Evolutionary conservation across 345 rosid genomes (phyloP), one percentile per base, ranked within the genome.

Genomic region (Populus pruinosa): DNA sequence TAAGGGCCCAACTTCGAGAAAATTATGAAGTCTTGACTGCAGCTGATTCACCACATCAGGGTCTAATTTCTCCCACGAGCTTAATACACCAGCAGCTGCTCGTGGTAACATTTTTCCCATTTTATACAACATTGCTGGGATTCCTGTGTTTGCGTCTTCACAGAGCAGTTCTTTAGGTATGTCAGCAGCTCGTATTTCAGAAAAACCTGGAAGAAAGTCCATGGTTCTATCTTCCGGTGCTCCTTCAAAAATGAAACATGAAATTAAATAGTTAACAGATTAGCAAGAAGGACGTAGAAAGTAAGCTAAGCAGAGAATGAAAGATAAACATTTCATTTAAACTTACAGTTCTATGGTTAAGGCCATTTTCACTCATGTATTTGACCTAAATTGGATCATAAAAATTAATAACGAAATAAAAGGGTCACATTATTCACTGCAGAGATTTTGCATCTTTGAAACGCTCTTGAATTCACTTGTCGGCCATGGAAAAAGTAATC

Each of bases 1-100:
- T 63, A 84, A 82, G 14, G 93, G 91, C 7, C 91, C 93, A 5
- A 88, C 61, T 18, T 80, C 76, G 20, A 89, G 88, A n/a, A 83
- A 77, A 47, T 73, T 87, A 2, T 43, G 67, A 39, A 86, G 68
- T 31, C 71, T 86, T 4, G 87, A 81, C 55, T 76, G 80, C 61
- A 89, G 85, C 10, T 35, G 64, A 44, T 73, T 20, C 5, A 69
- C 75, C 5, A 76, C 76, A 8, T 66, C 11, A 2, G 72, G 64
- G 64, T 90, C 94, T 5, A 89, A 20, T 59, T 85, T 86, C 70
- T 85, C 87, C 33, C 76, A 86, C 25, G 88, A 82, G 72, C 86
- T 91, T 11, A 47, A 47, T n/a, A 39, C 86, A 9, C 89, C 78
- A 2, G 80, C 87, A 0, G 84, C 68, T 20, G 93, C 89, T 56